phyloP scores from a whole-genome alignment of 2,329 filamentous ascomycete species.

The Colletotrichum lini region DNA sequence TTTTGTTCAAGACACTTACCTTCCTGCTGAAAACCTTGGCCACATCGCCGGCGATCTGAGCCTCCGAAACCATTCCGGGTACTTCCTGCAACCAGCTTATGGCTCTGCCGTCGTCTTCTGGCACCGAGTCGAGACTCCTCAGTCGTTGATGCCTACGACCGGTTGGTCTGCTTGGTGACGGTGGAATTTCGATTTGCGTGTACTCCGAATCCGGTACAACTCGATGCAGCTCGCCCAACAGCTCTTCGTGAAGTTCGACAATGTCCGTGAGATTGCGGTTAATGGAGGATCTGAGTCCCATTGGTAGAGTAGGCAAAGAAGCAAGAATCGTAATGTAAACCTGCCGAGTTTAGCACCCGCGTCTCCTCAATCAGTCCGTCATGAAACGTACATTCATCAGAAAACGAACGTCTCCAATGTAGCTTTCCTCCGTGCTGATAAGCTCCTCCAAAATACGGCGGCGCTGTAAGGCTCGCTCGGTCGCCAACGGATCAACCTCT shows the following conservation, averaged over 20 bases:
- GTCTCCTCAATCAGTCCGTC: background rate
- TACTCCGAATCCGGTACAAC: constrained; percentile 79
- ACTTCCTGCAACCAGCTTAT: constrained; percentile 60
- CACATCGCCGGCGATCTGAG: constrained; percentile 72
- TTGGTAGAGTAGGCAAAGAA: constrained; percentile 76
- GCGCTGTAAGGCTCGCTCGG: constrained; percentile 80
- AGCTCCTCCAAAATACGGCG: constrained; percentile 88
- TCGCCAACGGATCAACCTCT: constrained; percentile 76
- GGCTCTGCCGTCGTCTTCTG: constrained; percentile 55
- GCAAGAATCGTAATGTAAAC: constrained; percentile 83
- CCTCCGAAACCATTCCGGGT: constrained; percentile 70
- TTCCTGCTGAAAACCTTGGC: constrained; percentile 73
- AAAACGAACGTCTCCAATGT: constrained; percentile 89
- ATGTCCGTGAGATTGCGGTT: constrained; percentile 86
- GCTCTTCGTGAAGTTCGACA: constrained; percentile 84
- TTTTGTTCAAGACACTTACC: constrained; percentile 54
- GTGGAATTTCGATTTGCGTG: constrained; percentile 58
- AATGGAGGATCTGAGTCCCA: constrained; percentile 78
- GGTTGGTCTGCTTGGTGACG: constrained; percentile 40
- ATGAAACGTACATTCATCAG: constrained; percentile 79
- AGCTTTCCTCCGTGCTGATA: constrained; percentile 87
- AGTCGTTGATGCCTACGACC: constrained; percentile 59
- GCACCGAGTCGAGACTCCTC: constrained; percentile 63
- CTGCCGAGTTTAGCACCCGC: constrained; percentile 56
- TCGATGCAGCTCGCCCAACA: constrained; percentile 81